Percentiles rank a stretch among this genome's conserved stretches.
Evolutionary conservation across 2,329 filamentous ascomycete genomes (phyloP).

Genomic region (Colletotrichum godetiae): DNA sequence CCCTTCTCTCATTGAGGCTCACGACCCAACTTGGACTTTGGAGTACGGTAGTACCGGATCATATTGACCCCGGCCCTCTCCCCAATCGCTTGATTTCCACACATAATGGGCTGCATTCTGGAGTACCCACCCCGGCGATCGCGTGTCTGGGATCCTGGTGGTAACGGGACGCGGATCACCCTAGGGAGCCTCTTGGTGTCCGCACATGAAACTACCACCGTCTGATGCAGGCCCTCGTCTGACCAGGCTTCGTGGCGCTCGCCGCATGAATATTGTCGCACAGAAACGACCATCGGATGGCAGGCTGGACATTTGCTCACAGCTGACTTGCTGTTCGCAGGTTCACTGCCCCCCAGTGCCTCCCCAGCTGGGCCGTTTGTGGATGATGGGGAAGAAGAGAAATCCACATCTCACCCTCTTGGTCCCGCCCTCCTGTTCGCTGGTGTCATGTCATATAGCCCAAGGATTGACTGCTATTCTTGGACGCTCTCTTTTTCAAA

Average conservation of each 20-base stretch:
- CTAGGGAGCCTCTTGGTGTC: constrained; percentile 1
- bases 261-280: constrained; percentile 31
- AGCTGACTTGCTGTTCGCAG: constrained; percentile 2
- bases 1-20: background rate
- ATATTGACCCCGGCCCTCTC: too few relatives aligned
- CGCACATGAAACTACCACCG: constrained; percentile 31
- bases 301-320: background rate
- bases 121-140: background rate
- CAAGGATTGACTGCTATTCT: constrained; percentile 25
- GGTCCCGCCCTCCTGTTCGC: background rate
- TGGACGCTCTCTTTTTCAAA: background rate
- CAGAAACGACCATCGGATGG: constrained; percentile 32
- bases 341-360: background rate
- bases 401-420: background rate
- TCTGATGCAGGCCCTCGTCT: constrained; percentile 33
- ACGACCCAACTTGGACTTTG: background rate
- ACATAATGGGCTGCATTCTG: background rate
- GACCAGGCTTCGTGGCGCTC: constrained; percentile 26
- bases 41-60: background rate
- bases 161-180: background rate
- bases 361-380: background rate
- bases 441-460: background rate
- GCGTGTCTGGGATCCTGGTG: background rate
- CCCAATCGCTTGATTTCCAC: constrained; percentile 17
- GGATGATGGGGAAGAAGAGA: background rate